Percentiles rank a stretch among this genome's conserved stretches.
Conservation (phyloP, 108 stramenopile genomes). For the Pelagomonas calceolata region DNA sequence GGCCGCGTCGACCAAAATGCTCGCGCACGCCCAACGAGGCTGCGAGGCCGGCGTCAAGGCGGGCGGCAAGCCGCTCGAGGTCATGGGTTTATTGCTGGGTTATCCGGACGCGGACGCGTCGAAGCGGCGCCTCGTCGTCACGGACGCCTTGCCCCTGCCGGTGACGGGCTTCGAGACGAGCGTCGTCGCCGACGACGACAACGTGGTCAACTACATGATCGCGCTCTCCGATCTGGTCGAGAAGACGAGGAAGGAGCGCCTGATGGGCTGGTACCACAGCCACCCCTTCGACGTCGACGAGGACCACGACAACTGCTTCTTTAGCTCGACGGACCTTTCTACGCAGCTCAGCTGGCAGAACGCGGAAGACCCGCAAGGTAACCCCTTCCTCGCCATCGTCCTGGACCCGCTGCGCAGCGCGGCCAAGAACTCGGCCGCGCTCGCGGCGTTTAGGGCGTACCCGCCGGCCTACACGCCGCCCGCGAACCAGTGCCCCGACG, state of each 20-base stretch:
- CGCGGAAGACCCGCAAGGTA: conserved; percentile 85
- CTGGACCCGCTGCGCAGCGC: conserved; percentile 71
- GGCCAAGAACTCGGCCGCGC: conserved; percentile 56
- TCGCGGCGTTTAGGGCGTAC: conserved; percentile 91
- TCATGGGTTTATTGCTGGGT: conserved; percentile 85
- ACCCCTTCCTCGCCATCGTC: conserved; percentile 92
- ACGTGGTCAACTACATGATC: conserved; percentile 96
- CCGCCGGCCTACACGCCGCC: conserved; percentile 75
- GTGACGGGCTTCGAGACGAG: conserved; percentile 81
- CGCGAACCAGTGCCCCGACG: conserved; percentile 74
- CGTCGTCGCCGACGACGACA: conserved; percentile 83
- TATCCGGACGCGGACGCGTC: conserved; percentile 59
- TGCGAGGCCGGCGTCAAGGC: conserved; percentile 83
- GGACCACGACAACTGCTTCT: conserved; percentile 71
- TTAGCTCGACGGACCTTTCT: conserved; percentile 78
- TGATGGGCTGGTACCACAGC: conserved; percentile 82
- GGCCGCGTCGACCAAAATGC: conserved; percentile 22
- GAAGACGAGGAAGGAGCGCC: conserved; percentile 47
- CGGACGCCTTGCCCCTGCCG: conserved; percentile 91
- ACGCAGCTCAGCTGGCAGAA: conserved; percentile 95
- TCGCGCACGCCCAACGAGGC: conserved; percentile 87
- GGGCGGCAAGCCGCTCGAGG: conserved; percentile 85
- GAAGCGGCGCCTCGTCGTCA: conserved; percentile 62
- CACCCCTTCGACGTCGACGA: conserved; percentile 92
- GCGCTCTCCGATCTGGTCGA: conserved; percentile 80